Conservation (phyloP, 1,284 basidiomycete species). For the Schizophyllum commune region DNA sequence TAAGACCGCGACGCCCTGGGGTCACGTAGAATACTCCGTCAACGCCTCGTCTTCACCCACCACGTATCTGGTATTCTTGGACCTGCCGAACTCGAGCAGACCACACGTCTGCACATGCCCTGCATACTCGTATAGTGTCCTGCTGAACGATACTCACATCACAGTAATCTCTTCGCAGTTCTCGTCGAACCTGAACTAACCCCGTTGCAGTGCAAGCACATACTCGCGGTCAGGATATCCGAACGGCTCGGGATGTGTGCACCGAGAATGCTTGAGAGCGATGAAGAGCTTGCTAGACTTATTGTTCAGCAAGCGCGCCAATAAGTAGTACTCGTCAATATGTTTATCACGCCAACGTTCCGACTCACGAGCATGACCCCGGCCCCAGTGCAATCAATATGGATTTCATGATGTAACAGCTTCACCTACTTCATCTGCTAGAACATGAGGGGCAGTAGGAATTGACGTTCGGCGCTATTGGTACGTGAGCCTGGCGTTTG, state of each 20-base stretch:
- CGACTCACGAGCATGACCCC: background rate
- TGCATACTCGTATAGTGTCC: constrained; percentile 55
- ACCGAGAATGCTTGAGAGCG: constrained; percentile 33
- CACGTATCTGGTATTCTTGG: constrained; percentile 53
- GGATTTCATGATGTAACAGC: no score
- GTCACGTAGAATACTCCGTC: constrained; percentile 53
- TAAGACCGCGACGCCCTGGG: constrained; percentile 49
- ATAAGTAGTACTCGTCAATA: background rate
- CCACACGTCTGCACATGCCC: constrained; percentile 65
- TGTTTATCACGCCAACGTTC: background rate
- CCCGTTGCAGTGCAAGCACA: constrained; percentile 60
- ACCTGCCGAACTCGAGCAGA: constrained; percentile 29
- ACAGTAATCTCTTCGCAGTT: background rate
- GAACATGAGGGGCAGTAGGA: no score
- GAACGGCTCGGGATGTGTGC: constrained; percentile 41
- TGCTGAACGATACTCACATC: constrained; percentile 63
- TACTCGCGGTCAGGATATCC: constrained; percentile 59
- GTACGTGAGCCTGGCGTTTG: no score
- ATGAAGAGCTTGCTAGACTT: constrained; percentile 38
- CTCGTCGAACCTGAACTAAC: background rate
- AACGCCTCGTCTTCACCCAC: constrained; percentile 43
- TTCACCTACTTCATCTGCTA: no score
- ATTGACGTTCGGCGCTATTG: no score
- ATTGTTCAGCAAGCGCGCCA: constrained; percentile 18
- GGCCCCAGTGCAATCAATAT: no score